phyloP scores from a whole-genome alignment of 208 protist genomes.

The Leishmania major region DNA sequence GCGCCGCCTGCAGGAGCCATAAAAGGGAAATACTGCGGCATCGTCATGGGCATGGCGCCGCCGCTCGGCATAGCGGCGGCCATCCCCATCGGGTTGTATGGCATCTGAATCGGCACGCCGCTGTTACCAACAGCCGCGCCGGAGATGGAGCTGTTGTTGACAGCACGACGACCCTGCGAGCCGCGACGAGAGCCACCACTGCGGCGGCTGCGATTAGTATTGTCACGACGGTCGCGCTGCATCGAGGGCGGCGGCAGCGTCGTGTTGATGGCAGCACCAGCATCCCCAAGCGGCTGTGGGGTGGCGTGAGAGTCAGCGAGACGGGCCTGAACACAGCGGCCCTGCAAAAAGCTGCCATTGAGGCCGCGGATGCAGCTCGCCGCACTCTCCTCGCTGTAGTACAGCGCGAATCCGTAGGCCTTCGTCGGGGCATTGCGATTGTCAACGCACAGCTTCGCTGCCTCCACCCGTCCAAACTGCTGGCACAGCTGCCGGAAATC shows the following conservation, averaged over 20 bases:
- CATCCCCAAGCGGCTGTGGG: constrained; percentile 45
- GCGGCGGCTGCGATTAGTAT: constrained; percentile 9
- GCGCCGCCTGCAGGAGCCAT: not conserved
- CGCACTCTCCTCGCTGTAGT: constrained; percentile 60
- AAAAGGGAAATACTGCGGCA: constrained; percentile 10
- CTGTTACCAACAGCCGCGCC: not conserved
- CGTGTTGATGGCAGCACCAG: constrained; percentile 21
- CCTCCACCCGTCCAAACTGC: constrained; percentile 66
- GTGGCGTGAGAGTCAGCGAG: constrained; percentile 63
- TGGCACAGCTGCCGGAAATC: constrained; percentile 69
- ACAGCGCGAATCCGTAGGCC: constrained; percentile 75
- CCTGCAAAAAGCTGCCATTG: constrained; percentile 44
- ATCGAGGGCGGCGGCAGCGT: constrained; percentile 13
- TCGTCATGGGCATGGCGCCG: constrained; percentile 4
- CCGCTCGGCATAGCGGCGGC: not conserved
- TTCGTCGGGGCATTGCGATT: constrained; percentile 54
- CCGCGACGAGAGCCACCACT: constrained; percentile 1
- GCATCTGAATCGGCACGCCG: constrained; percentile 1
- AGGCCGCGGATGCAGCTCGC: constrained; percentile 53
- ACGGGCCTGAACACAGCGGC: constrained; percentile 59
- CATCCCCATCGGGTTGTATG: not conserved
- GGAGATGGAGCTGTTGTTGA: not conserved
- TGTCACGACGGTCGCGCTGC: constrained; percentile 13
- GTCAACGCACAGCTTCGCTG: constrained; percentile 69
- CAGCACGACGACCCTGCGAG: constrained; percentile 4